Conservation (phyloP, 2,329 filamentous ascomycete genomes). For the Leptographium flavum region DNA sequence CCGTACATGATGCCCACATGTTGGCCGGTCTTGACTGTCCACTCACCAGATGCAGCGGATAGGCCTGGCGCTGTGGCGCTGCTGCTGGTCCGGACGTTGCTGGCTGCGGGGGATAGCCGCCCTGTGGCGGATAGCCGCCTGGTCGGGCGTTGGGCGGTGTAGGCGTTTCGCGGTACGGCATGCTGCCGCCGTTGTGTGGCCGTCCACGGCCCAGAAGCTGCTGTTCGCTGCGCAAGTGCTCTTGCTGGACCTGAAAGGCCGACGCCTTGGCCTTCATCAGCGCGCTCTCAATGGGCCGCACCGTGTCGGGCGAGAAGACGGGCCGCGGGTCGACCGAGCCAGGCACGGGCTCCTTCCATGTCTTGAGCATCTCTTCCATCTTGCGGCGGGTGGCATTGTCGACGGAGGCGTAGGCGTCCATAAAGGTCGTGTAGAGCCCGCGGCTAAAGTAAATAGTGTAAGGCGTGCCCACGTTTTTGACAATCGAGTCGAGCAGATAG, state of each 20-base stretch:
- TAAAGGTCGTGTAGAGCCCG: conserved; percentile 86
- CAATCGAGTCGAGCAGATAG: conserved; percentile 94
- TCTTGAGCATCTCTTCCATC: conserved; percentile 94
- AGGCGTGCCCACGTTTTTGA: conserved; percentile 95
- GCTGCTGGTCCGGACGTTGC: conserved; percentile 19
- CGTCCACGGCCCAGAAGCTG: conserved; percentile 34
- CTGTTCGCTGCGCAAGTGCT: conserved; percentile 39
- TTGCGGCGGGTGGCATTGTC: conserved; percentile 71
- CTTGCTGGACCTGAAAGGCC: conserved; percentile 44
- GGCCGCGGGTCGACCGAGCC: conserved; percentile 86
- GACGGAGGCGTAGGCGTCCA: conserved; percentile 89
- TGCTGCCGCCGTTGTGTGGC: conserved; percentile 23
- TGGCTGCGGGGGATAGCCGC: conserved; percentile 16
- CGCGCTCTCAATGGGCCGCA: conserved; percentile 84
- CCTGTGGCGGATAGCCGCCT: conserved; percentile 11
- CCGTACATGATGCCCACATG: neutral
- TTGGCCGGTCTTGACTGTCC: neutral
- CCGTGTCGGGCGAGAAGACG: conserved; percentile 78
- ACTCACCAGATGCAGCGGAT: conserved; percentile 14
- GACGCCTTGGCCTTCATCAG: conserved; percentile 65
- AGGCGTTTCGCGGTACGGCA: conserved; percentile 55
- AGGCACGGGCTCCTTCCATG: conserved; percentile 94
- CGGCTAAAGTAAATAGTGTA: conserved; percentile 92
- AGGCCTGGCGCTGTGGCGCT: conserved; percentile 13
- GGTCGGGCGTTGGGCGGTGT: conserved; percentile 49